Evolutionary conservation across 2,329 filamentous ascomycete genomes (phyloP), one percentile per base, ranked within the genome.

Genomic region (Trichoderma sp.): DNA sequence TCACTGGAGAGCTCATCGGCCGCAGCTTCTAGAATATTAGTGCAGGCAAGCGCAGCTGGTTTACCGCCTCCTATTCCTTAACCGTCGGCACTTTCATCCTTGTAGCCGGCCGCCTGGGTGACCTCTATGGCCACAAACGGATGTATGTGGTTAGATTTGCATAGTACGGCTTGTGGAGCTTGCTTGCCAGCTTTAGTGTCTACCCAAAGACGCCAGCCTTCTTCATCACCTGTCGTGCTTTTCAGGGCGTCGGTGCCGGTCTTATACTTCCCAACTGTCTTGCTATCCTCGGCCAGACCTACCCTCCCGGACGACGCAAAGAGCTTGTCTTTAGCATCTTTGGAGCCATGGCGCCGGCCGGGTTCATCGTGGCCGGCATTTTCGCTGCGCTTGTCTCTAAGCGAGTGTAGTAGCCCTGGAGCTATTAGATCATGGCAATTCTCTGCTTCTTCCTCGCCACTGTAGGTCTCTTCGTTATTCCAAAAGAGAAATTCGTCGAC

Each of bases 261-360:
- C 81, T 90, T 57, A 74, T 84, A 59, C 77, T 90, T n/a, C 88
- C 88, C 0, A 90, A 90, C 75, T 85, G 80, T 2, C 79, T 90
- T 32, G 88, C 87, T 2, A 81, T 90, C 17, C 76, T 90, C 4
- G 87, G 88, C 5, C 79, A 81, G 0, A 82, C 84, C 1, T 90
- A 90, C 75, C 77, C 80, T 1, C 77, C 78, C 0, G 80, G 81
- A 0, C 72, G 72, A 12, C 77, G 78, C 11, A 80, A 82, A 70
- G 76, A 78, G n/a, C 77, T 81, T 75, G 77, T 79, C 1, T 80
- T 82, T 53, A 76, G 77, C 36, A 57, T 81, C n/a, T 82, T 82
- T 73, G 80, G 79, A 20, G 81, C 78, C 26, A 77, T 73, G n/a
- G 80, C 80, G 1, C 76, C 81, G 28, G 66, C 75, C 3, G 81